phyloP scores from a whole-genome alignment of 2,329 filamentous ascomycete genomes.

The Pestalotiopsis sp. region DNA sequence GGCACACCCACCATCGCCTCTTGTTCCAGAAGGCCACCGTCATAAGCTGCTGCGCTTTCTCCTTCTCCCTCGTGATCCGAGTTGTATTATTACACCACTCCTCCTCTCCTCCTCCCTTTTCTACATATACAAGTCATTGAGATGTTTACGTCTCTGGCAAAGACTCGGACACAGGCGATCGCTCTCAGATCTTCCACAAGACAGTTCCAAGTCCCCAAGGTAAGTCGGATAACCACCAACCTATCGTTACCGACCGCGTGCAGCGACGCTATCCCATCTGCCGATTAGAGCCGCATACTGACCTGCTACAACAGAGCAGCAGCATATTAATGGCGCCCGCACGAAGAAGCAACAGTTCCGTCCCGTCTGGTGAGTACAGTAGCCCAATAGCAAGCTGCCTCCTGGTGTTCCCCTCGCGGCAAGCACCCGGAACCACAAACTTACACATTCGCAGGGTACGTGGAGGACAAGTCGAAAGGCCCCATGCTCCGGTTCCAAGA shows the following conservation, averaged over 20 bases:
- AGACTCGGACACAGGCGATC: slow-evolving; percentile 36
- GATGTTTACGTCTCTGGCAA: slow-evolving; percentile 36
- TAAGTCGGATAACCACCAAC: slow-evolving; percentile 16
- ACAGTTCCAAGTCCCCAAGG: slow-evolving; percentile 26
- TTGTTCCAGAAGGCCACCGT: slow-evolving; percentile 17
- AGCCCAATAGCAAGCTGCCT: not conserved
- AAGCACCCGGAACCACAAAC: not conserved
- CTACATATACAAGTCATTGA: slow-evolving; percentile 23
- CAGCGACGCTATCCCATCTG: not conserved
- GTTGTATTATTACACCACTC: not conserved
- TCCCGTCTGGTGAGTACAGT: slow-evolving; percentile 49
- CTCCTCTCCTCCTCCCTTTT: slow-evolving; percentile 18
- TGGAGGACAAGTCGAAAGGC: slow-evolving; percentile 78
- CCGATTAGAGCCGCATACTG: slow-evolving; percentile 17
- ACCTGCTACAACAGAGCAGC: slow-evolving; percentile 31
- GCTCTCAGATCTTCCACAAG: slow-evolving; percentile 31
- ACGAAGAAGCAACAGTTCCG: slow-evolving; percentile 60
- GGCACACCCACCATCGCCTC: slow-evolving; percentile 12
- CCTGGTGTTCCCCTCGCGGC: not conserved
- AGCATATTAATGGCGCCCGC: slow-evolving; percentile 51
- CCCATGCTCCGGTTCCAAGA: slow-evolving; percentile 85
- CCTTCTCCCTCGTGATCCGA: slow-evolving; percentile 9
- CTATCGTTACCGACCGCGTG: not conserved
- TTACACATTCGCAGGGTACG: slow-evolving; percentile 62
- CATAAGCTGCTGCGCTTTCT: not conserved